Evolutionary conservation across 352 stramenopile genomes (phyloP).

Genomic region (Globisporangium viniferum): DNA sequence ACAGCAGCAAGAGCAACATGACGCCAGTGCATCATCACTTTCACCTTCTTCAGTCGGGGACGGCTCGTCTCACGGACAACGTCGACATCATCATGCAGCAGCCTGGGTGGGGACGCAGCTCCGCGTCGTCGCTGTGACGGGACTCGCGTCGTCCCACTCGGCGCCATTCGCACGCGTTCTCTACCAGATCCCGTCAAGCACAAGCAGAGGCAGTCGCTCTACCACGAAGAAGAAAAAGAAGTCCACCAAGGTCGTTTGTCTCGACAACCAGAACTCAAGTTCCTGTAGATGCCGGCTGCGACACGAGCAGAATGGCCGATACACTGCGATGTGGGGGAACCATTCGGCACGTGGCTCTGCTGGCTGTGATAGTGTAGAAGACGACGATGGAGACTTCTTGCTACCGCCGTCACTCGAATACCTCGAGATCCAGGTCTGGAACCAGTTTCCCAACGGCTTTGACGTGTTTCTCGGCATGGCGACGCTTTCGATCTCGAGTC

Average conservation of each 20-base stretch:
- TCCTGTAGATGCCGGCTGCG: neutral
- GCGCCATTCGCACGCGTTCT: constrained; percentile 49
- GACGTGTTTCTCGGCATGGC: constrained; percentile 50
- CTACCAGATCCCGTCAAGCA: constrained; percentile 23
- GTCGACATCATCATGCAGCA: no score
- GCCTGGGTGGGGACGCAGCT: constrained; percentile 29
- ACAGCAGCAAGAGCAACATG: neutral
- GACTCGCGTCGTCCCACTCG: constrained; percentile 40
- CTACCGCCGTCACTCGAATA: constrained; percentile 33
- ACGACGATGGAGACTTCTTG: constrained; percentile 7
- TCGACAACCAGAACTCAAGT: constrained; percentile 2
- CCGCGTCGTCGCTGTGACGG: constrained; percentile 27
- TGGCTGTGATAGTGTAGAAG: neutral
- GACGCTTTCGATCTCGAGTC: constrained; percentile 23
- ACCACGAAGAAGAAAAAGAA: neutral
- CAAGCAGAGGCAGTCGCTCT: constrained; percentile 2
- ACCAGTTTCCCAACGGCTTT: constrained; percentile 49
- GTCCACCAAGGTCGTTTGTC: constrained; percentile 4
- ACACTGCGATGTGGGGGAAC: constrained; percentile 36
- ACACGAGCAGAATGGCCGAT: constrained; percentile 33
- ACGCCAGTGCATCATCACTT: neutral
- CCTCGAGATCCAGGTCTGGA: constrained; percentile 67
- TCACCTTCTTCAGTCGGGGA: neutral
- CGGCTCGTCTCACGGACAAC: neutral
- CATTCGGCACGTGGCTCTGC: neutral